Conservation (phyloP, 208 protist species). For the Hexamita inflata region DNA sequence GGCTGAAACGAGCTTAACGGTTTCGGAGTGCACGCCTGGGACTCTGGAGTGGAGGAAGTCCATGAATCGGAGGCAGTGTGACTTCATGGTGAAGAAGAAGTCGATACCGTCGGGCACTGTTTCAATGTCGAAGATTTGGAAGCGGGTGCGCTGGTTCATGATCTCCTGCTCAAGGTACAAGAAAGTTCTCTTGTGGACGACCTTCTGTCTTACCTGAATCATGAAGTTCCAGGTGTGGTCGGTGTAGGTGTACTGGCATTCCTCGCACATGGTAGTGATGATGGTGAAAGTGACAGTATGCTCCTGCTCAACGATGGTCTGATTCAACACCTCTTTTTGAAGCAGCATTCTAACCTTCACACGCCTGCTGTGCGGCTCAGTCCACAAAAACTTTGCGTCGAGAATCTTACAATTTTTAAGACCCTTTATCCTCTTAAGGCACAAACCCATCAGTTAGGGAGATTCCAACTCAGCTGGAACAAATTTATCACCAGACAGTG, state of each 20-base stretch:
- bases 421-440: constrained; percentile 20
- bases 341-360: constrained; percentile 5
- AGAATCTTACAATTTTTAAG: background rate
- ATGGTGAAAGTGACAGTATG: constrained; percentile 2
- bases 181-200: constrained; percentile 19
- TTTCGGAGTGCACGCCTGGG: constrained; percentile 6
- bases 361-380: constrained; percentile 5
- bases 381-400: constrained; percentile 17
- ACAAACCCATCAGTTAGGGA: constrained; percentile 3
- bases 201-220: constrained; percentile 6
- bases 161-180: constrained; percentile 20
- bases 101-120: constrained; percentile 1
- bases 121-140: constrained; percentile 1
- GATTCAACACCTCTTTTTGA: background rate
- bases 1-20: background rate
- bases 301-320: background rate
- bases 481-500: background rate
- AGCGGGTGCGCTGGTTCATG: background rate
- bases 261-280: background rate
- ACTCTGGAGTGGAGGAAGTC: constrained; percentile 13
- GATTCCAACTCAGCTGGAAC: constrained; percentile 13
- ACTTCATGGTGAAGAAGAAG: constrained; percentile 3
- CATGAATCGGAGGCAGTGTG: background rate
- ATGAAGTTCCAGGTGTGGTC: constrained; percentile 4
- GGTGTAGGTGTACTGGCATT: constrained; percentile 21